These are phyloP conservation scores for Nyssa sinensis DNA, from an alignment of 148 eudicot species.

Conservation along the genomic window DNA sequence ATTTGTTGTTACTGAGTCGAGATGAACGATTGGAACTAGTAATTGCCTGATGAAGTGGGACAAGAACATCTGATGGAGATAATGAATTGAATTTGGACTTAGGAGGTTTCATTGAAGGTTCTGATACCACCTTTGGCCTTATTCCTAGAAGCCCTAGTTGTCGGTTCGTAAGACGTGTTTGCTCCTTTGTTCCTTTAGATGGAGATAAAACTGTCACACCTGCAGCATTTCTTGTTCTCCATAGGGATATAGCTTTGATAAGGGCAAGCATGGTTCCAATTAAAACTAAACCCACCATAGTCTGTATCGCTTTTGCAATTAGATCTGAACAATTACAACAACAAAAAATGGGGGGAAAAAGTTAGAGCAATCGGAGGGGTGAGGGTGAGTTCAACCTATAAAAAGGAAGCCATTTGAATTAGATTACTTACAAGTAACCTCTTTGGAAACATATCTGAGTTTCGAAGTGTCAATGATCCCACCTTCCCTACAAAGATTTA, in stretches of 20 bases:
- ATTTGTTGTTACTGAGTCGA: slow-evolving; percentile 54
- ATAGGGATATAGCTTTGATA: slow-evolving; percentile 48
- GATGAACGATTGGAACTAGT: slow-evolving; percentile 43
- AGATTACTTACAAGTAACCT: slow-evolving; percentile 63
- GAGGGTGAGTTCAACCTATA: background rate
- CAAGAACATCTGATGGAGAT: slow-evolving; percentile 52
- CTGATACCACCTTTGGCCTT: slow-evolving; percentile 41
- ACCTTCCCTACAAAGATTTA: slow-evolving; percentile 47
- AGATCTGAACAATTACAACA: slow-evolving; percentile 50
- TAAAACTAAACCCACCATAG: slow-evolving; percentile 40
- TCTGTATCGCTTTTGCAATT: slow-evolving; percentile 39
- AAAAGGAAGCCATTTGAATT: slow-evolving; percentile 6
- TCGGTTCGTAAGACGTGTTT: slow-evolving; percentile 55
- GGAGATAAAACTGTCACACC: slow-evolving; percentile 30
- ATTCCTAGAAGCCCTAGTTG: slow-evolving; percentile 74
- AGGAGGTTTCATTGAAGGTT: slow-evolving; percentile 65
- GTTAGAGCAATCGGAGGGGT: background rate
- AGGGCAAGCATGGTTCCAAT: slow-evolving; percentile 66
- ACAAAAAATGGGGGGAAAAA: slow-evolving; percentile 11
- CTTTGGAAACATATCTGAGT: slow-evolving; percentile 40
- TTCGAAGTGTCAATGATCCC: slow-evolving; percentile 40
- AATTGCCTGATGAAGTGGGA: slow-evolving; percentile 72
- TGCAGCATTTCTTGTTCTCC: slow-evolving; percentile 40
- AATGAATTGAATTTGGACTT: slow-evolving; percentile 45
- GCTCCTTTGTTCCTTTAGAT: slow-evolving; percentile 46